A percentile compares a stretch with the other conserved stretches of the same genome.
Evolutionary conservation across 2,329 filamentous ascomycete genomes (phyloP).

Genomic region (Elsinoe perseae): DNA sequence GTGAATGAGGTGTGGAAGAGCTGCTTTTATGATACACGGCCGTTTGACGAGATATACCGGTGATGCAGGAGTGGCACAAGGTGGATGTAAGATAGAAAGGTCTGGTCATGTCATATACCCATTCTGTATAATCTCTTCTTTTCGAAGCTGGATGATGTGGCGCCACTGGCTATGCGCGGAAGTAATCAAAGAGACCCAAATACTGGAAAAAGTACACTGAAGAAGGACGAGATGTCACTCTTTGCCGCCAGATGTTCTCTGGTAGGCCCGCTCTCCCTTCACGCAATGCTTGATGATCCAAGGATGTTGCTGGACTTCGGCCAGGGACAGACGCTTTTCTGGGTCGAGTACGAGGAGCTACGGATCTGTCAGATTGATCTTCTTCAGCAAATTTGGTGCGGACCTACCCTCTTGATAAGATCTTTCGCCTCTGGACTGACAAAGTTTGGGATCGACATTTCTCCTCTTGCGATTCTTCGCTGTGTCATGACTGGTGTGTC

Average conservation of each 20-base stretch:
- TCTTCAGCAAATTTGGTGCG: too few relatives aligned
- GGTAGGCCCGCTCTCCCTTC: constrained; percentile 40
- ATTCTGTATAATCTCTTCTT: constrained; percentile 15
- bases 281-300: constrained; percentile 23
- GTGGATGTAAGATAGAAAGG: neutral
- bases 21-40: constrained; percentile 86
- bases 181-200: neutral
- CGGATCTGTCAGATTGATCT: constrained; percentile 2
- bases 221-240: constrained; percentile 18
- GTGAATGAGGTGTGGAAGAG: constrained; percentile 99
- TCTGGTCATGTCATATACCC: constrained; percentile 12
- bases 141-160: constrained; percentile 4
- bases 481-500: constrained; percentile 22
- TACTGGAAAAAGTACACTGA: neutral
- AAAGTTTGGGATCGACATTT: constrained; percentile 21
- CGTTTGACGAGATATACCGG: constrained; percentile 94
- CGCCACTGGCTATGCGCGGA: constrained; percentile 9
- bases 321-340: constrained; percentile 20
- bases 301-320: constrained; percentile 20
- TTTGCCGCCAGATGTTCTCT: constrained; percentile 35
- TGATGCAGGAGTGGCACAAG: constrained; percentile 30
- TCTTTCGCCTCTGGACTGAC: constrained; percentile 22
- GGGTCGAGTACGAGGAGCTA: constrained; percentile 21
- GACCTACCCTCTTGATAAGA: constrained; percentile 23
- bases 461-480: constrained; percentile 21